These are phyloP conservation scores for Bonia amplexicaulis DNA, from an alignment of 176 grass and related monocot species.

Conservation along the genomic window DNA sequence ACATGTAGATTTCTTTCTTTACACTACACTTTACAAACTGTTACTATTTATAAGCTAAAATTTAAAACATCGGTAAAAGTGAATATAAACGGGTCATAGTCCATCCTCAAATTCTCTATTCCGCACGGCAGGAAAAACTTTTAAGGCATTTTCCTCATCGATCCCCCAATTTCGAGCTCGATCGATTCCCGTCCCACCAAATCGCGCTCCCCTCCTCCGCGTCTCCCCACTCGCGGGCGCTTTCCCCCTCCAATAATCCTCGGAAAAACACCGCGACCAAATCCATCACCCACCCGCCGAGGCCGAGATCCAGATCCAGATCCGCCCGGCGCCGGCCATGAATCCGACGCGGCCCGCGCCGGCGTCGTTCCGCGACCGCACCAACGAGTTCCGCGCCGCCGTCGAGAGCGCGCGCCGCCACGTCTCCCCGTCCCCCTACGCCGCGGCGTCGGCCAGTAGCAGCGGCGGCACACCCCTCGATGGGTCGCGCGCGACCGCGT, in stretches of 20 bases:
- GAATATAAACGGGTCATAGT: too few relatives aligned
- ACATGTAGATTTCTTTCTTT: too few relatives aligned
- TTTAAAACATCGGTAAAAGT: too few relatives aligned
- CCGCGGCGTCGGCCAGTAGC: conserved; percentile 6
- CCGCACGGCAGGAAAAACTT: neutral
- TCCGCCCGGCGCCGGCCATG: conserved; percentile 44
- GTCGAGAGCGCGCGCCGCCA: conserved; percentile 69
- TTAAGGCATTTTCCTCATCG: neutral
- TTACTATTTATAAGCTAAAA: too few relatives aligned
- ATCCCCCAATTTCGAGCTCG: conserved; percentile 1
- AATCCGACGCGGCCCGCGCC: conserved; percentile 47
- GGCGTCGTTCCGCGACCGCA: conserved; percentile 85
- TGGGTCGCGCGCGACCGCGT: conserved; percentile 25
- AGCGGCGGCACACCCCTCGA: conserved; percentile 39
- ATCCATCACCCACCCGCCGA: conserved; percentile 7
- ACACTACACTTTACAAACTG: too few relatives aligned
- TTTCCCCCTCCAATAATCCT: neutral
- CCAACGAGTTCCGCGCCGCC: conserved; percentile 74
- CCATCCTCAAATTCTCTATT: neutral
- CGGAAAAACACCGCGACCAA: neutral
- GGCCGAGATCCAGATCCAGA: conserved; percentile 37
- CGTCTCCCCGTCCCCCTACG: neutral
- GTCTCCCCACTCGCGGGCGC: neutral
- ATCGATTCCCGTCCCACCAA: conserved; percentile 17
- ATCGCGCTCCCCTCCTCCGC: neutral